These are phyloP conservation scores for Aspergillus eucalypticola DNA, from an alignment of 2,329 filamentous ascomycete species.

Conservation along the genomic window DNA sequence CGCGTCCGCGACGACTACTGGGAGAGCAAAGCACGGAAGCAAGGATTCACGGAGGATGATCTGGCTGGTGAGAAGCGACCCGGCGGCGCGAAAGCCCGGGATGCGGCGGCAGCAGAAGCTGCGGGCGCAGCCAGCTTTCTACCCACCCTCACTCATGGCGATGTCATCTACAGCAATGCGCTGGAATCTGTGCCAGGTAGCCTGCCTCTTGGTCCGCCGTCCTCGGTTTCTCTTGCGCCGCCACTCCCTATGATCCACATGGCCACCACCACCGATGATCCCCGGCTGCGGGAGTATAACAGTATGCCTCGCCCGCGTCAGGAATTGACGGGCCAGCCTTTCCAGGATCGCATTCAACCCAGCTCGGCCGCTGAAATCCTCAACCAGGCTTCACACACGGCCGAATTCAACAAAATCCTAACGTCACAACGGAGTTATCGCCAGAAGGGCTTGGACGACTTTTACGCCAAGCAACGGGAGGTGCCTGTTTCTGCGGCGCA, in stretches of 20 bases:
- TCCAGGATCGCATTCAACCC: slow-evolving; percentile 81
- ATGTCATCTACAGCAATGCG: slow-evolving; percentile 84
- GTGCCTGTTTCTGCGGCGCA: slow-evolving; percentile 57
- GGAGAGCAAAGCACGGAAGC: slow-evolving; percentile 95
- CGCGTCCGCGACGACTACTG: slow-evolving; percentile 97
- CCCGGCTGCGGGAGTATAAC: slow-evolving; percentile 77
- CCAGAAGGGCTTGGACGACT: slow-evolving; percentile 73
- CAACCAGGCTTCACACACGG: slow-evolving; percentile 81
- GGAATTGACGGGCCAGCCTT: slow-evolving; percentile 82
- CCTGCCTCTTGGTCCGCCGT: slow-evolving; percentile 68
- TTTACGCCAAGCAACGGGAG: slow-evolving; percentile 84
- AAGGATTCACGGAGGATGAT: slow-evolving; percentile 97
- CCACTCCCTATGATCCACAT: slow-evolving; percentile 84
- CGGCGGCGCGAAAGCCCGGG: slow-evolving; percentile 83
- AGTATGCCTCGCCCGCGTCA: slow-evolving; percentile 83
- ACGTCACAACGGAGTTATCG: slow-evolving; percentile 79
- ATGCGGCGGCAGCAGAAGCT: slow-evolving; percentile 72
- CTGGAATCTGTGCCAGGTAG: slow-evolving; percentile 68
- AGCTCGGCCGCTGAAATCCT: slow-evolving; percentile 76
- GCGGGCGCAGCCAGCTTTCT: slow-evolving; percentile 58
- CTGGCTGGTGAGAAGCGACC: slow-evolving; percentile 93
- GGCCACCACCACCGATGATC: slow-evolving; percentile 74
- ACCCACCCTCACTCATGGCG: slow-evolving; percentile 70
- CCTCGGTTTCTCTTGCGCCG: slow-evolving; percentile 60
- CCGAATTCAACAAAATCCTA: slow-evolving; percentile 85